phyloP scores from a whole-genome alignment of 306 rosid genomes.

The Macrotyloma uniflorum region DNA sequence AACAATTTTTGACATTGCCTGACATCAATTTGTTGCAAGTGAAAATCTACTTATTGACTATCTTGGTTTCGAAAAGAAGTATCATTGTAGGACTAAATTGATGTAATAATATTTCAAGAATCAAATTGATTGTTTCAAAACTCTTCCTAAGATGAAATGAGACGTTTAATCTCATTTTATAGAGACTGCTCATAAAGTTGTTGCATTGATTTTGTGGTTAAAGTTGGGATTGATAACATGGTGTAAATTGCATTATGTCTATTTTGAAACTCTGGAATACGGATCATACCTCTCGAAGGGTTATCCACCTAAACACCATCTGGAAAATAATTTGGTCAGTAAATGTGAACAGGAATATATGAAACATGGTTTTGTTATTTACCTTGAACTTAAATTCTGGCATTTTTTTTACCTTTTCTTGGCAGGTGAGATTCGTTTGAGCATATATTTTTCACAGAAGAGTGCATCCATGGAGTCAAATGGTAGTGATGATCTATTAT shows the following conservation, averaged over 20 bases:
- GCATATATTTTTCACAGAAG: slow-evolving; percentile 56
- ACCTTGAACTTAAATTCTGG: slow-evolving; percentile 19
- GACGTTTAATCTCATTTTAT: background rate
- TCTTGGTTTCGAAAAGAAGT: background rate
- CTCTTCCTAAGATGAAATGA: background rate
- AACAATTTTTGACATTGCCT: slow-evolving; percentile 1
- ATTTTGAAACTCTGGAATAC: background rate
- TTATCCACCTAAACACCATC: background rate
- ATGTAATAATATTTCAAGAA: background rate
- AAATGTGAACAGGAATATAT: slow-evolving; percentile 4
- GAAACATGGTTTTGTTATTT: slow-evolving; percentile 7
- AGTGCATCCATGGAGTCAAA: slow-evolving; percentile 49
- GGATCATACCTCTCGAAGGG: slow-evolving; percentile 14
- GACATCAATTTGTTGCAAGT: slow-evolving; percentile 3
- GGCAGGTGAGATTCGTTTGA: slow-evolving; percentile 86
- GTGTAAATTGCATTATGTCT: slow-evolving; percentile 24
- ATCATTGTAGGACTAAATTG: background rate
- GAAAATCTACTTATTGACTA: background rate
- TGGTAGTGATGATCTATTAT: slow-evolving; percentile 37
- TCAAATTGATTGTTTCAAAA: slow-evolving; percentile 12
- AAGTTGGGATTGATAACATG: slow-evolving; percentile 6
- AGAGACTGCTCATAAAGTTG: background rate
- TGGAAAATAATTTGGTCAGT: slow-evolving; percentile 13
- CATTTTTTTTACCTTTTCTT: slow-evolving; percentile 14
- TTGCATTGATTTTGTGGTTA: slow-evolving; percentile 13